Conservation (phyloP, 164 flowering plant species). For the Buxus sempervirens region DNA sequence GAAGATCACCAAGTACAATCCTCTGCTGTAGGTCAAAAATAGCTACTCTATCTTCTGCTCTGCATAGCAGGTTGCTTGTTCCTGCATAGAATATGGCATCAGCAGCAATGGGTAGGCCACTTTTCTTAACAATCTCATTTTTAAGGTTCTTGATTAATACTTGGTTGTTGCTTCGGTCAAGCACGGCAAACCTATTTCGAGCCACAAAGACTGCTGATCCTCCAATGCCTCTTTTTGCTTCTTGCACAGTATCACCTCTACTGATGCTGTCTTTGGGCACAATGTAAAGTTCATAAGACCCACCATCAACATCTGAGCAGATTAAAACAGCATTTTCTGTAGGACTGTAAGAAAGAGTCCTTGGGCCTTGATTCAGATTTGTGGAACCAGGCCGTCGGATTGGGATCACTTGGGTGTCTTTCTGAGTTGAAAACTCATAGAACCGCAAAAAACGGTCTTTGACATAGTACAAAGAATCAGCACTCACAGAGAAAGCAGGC, state of each 20-base stretch:
- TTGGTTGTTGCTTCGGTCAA: conserved; percentile 45
- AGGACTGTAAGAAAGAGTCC: conserved; percentile 46
- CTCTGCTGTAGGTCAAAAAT: conserved; percentile 52
- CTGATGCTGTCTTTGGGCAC: conserved; percentile 40
- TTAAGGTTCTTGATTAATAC: conserved; percentile 49
- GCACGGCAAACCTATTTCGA: conserved; percentile 54
- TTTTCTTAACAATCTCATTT: conserved; percentile 50
- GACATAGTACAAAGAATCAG: conserved; percentile 37
- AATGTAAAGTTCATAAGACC: conserved; percentile 44
- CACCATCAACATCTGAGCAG: conserved; percentile 48
- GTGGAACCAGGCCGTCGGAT: conserved; percentile 45
- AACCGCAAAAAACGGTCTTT: conserved; percentile 46
- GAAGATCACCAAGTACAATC: conserved; percentile 43
- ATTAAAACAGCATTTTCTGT: conserved; percentile 47
- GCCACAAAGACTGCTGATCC: conserved; percentile 49
- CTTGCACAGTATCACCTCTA: conserved; percentile 39
- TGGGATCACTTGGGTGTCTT: conserved; percentile 43
- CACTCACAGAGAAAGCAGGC: conserved; percentile 48
- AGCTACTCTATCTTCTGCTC: conserved; percentile 43
- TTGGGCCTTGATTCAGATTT: conserved; percentile 42
- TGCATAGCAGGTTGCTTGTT: conserved; percentile 44
- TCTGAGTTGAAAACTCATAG: conserved; percentile 43
- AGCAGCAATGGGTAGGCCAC: conserved; percentile 35
- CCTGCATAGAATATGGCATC: conserved; percentile 55
- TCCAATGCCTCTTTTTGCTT: conserved; percentile 46